These are phyloP conservation scores for Mycena sanguinolenta DNA, from an alignment of 768 basidiomycete genomes.

Conservation along the genomic window DNA sequence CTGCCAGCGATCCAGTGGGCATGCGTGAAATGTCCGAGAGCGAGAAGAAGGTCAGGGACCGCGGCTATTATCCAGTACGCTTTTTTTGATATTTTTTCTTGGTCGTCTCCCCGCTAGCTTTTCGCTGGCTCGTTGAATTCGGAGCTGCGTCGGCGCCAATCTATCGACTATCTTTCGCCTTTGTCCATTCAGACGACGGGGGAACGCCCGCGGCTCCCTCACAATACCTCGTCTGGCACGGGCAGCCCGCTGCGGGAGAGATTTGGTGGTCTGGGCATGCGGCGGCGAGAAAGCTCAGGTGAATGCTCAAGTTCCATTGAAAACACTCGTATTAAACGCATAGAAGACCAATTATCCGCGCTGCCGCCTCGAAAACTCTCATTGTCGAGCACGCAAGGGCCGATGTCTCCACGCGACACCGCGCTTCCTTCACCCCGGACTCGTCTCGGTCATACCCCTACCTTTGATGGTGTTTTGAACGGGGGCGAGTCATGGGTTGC, in stretches of 20 bases:
- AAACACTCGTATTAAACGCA: constrained; percentile 32
- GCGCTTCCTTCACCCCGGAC: constrained; percentile 76
- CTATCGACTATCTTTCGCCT: constrained; percentile 77
- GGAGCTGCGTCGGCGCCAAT: constrained; percentile 88
- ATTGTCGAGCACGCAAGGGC: constrained; percentile 69
- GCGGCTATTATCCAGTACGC: constrained; percentile 29
- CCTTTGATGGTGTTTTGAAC: constrained; percentile 81
- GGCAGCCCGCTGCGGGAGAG: constrained; percentile 76
- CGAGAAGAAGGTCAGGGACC: constrained; percentile 85
- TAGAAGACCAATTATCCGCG: constrained; percentile 71
- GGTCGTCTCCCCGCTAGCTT: constrained; percentile 62
- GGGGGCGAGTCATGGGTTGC: constrained; percentile 79
- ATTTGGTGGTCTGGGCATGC: constrained; percentile 63
- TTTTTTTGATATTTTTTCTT: constrained; percentile 40
- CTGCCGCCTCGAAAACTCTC: constrained; percentile 77
- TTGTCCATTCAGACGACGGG: constrained; percentile 61
- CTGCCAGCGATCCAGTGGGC: constrained; percentile 77
- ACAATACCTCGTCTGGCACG: constrained; percentile 59
- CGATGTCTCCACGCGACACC: constrained; percentile 72
- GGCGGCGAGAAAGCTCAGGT: constrained; percentile 83
- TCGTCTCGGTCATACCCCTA: constrained; percentile 68
- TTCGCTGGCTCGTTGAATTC: constrained; percentile 89
- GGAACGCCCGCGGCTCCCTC: constrained; percentile 72
- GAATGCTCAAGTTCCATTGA: constrained; percentile 36
- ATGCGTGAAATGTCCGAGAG: constrained; percentile 84